Conservation (phyloP, 176 grass and related monocot species). For the Oryza longistaminata region DNA sequence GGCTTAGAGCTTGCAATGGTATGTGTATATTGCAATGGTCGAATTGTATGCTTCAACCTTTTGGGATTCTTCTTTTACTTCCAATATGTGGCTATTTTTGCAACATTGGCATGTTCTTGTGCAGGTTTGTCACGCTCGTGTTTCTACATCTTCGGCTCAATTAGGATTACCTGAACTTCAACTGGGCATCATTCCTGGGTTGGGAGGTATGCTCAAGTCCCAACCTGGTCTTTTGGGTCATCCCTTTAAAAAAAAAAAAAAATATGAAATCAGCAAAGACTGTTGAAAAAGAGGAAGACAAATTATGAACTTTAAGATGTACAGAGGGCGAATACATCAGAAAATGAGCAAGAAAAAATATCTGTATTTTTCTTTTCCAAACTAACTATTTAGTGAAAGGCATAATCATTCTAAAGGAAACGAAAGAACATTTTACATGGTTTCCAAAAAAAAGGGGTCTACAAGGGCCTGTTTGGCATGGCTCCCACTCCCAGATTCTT, state of each 20-base stretch:
- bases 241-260: neutral
- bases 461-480: no score
- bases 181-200: slow-evolving; percentile 84
- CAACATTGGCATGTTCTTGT: slow-evolving; percentile 10
- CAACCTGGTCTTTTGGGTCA: neutral
- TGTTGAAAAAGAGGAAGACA: no score
- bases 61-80: neutral
- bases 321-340: neutral
- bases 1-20: slow-evolving; percentile 94
- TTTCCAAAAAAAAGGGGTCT: no score
- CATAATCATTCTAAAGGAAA: slow-evolving; percentile 12
- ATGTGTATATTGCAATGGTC: slow-evolving; percentile 20
- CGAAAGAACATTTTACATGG: neutral
- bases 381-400: neutral
- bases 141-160: slow-evolving; percentile 77
- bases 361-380: neutral
- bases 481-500: no score
- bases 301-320: neutral
- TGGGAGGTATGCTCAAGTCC: slow-evolving; percentile 70
- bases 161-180: slow-evolving; percentile 82
- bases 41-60: neutral
- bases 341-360: neutral
- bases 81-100: slow-evolving; percentile 12
- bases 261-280: neutral
- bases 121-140: slow-evolving; percentile 78